Percentiles rank a stretch among this genome's conserved stretches.
phyloP scores from a whole-genome alignment of 2,329 filamentous ascomycete genomes.

The Claviceps maximensis region DNA sequence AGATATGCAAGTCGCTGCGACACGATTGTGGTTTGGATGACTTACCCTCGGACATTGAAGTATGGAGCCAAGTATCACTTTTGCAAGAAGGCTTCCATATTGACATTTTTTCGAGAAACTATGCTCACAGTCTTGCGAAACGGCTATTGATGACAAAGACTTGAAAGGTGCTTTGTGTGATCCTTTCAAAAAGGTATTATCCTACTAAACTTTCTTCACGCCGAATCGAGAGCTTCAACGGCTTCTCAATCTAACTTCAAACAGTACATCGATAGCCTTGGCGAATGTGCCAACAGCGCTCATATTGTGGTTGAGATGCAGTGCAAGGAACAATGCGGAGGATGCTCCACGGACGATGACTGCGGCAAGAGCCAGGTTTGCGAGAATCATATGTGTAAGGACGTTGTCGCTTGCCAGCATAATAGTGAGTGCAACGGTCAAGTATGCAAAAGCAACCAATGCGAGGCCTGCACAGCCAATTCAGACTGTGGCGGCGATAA shows the following conservation, averaged over 20 bases:
- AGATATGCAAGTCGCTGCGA: slow-evolving; percentile 5
- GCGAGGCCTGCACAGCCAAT: slow-evolving; percentile 3
- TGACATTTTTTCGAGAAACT: slow-evolving; percentile 1
- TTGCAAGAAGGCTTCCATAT: background rate
- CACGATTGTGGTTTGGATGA: slow-evolving; percentile 2
- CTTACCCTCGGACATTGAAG: slow-evolving; percentile 4
- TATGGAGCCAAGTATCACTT: background rate
- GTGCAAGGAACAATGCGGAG: slow-evolving; percentile 4
- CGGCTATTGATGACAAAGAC: slow-evolving; percentile 1
- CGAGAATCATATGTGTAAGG: slow-evolving; percentile 2
- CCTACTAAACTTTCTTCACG: background rate
- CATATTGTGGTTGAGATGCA: slow-evolving; percentile 1
- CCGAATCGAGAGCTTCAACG: no score
- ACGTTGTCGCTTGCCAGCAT: slow-evolving; percentile 2
- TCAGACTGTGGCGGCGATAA: slow-evolving; percentile 1
- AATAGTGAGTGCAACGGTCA: slow-evolving; percentile 6
- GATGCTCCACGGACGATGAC: slow-evolving; percentile 2
- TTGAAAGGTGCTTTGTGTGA: slow-evolving; percentile 3
- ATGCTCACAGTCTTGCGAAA: slow-evolving; percentile 5
- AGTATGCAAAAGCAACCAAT: slow-evolving; percentile 4
- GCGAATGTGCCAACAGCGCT: slow-evolving; percentile 4
- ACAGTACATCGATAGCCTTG: slow-evolving; percentile 5
- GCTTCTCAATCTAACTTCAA: background rate
- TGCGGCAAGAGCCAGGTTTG: slow-evolving; percentile 4
- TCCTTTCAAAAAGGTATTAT: slow-evolving; percentile 4